phyloP scores from a whole-genome alignment of 352 stramenopile species.

The Phytophthora europaea region DNA sequence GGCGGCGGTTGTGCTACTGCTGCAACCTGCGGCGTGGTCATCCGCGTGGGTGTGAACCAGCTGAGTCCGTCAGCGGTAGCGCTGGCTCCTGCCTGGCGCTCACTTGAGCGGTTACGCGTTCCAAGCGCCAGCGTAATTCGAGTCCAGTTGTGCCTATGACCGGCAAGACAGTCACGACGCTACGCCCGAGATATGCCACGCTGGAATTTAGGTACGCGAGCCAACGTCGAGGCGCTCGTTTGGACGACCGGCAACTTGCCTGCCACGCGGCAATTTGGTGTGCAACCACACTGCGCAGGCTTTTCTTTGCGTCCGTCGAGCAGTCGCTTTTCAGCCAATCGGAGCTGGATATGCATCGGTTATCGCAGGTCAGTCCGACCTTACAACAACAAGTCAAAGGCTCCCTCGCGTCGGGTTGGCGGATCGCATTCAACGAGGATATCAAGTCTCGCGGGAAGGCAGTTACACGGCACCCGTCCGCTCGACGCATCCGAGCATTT shows the following conservation, averaged over 20 bases:
- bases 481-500: conserved; percentile 42
- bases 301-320: conserved; percentile 13
- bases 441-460: conserved; percentile 22
- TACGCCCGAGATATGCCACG: conserved; percentile 5
- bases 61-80: not conserved
- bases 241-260: conserved; percentile 27
- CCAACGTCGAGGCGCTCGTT: conserved; percentile 21
- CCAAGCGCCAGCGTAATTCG: not conserved
- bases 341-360: not conserved
- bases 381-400: not conserved
- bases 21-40: not conserved
- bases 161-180: conserved; percentile 8
- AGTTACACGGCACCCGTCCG: conserved; percentile 27
- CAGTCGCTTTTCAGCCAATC: conserved; percentile 17
- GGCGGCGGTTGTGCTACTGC: not conserved
- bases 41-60: not conserved
- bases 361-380: conserved; percentile 29
- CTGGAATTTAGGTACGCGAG: not conserved
- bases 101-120: not conserved
- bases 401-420: not conserved
- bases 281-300: conserved; percentile 6
- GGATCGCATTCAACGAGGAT: conserved; percentile 8
- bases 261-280: conserved; percentile 46
- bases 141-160: not conserved
- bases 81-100: not conserved